Evolutionary conservation across 179 eudicot species (phyloP).

Genomic region (Drosera spatulata): DNA sequence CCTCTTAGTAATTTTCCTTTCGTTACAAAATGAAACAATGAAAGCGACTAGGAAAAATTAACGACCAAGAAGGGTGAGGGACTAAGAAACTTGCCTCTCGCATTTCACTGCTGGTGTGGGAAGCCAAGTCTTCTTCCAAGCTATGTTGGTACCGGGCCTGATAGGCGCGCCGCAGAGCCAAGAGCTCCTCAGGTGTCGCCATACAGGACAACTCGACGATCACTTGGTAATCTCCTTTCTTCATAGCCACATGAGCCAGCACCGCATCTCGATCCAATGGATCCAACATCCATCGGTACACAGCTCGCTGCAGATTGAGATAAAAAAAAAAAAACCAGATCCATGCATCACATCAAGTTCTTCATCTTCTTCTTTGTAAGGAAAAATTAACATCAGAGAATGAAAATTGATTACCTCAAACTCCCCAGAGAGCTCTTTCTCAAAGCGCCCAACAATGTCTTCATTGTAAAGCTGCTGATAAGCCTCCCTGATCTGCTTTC

Average conservation of each 20-base stretch:
- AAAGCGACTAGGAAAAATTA: neutral
- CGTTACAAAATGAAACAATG: too few relatives aligned
- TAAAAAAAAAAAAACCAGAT: too few relatives aligned
- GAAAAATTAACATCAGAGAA: too few relatives aligned
- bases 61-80: neutral
- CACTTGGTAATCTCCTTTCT: conserved; percentile 41
- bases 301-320: conserved; percentile 39
- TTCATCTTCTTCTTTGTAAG: too few relatives aligned
- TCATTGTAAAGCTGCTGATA: conserved; percentile 21
- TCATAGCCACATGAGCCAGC: conserved; percentile 43
- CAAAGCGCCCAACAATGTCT: conserved; percentile 21
- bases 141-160: conserved; percentile 58
- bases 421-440: conserved; percentile 31
- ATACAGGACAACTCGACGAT: conserved; percentile 50
- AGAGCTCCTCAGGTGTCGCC: conserved; percentile 46
- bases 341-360: neutral
- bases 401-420: conserved; percentile 17
- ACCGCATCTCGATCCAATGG: conserved; percentile 72
- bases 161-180: conserved; percentile 58
- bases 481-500: conserved; percentile 25
- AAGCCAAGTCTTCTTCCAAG: conserved; percentile 68
- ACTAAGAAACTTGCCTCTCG: conserved; percentile 35
- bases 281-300: conserved; percentile 68
- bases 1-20: too few relatives aligned
- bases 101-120: conserved; percentile 44